Conservation (phyloP, 768 basidiomycete species). For the Ephemerocybe angulata region DNA sequence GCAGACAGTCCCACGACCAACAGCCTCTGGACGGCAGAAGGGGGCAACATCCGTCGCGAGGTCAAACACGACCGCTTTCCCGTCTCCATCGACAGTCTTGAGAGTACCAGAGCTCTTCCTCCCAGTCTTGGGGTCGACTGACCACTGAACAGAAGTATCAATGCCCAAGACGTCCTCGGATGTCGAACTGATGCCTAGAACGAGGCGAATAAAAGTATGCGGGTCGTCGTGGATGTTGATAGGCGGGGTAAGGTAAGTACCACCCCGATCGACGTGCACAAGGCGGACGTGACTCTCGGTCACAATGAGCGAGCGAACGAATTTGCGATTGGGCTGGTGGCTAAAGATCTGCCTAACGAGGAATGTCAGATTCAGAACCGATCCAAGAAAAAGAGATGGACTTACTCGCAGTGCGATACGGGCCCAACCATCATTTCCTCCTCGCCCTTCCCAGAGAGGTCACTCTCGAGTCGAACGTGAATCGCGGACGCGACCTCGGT, state of each 20-base stretch:
- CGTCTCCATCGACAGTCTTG: background rate
- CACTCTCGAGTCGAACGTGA: background rate
- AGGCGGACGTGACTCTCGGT: background rate
- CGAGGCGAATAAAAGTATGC: background rate
- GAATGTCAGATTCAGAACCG: background rate
- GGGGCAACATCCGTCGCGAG: background rate
- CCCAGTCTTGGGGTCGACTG: background rate
- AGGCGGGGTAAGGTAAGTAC: background rate
- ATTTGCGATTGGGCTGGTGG: slow-evolving; percentile 2
- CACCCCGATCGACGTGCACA: slow-evolving; percentile 1
- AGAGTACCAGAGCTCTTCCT: background rate
- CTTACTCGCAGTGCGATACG: background rate
- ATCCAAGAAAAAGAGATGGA: background rate
- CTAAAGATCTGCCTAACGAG: background rate
- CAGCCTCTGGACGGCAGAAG: background rate
- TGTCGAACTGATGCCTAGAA: background rate
- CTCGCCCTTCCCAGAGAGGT: too few species aligned
- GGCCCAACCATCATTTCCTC: background rate
- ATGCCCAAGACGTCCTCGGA: background rate
- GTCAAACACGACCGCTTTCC: background rate
- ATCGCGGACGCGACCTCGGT: background rate
- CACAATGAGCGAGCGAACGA: slow-evolving; percentile 1
- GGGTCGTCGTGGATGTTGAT: slow-evolving; percentile 5
- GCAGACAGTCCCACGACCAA: background rate
- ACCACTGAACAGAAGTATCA: slow-evolving; percentile 1